phyloP scores from a whole-genome alignment of 768 basidiomycete species.

The Trametes cubensis region DNA sequence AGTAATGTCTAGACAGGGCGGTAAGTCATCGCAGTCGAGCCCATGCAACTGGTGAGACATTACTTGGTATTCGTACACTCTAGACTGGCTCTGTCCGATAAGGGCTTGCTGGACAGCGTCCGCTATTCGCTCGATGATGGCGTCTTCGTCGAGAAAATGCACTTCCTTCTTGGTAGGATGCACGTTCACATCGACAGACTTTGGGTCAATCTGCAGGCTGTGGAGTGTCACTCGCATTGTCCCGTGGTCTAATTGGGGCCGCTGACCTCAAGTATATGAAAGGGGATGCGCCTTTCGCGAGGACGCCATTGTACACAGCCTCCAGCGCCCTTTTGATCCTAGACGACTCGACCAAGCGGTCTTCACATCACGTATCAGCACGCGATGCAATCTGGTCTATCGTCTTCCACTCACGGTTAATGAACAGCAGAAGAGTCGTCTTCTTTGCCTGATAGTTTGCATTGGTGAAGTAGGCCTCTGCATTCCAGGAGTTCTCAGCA shows the following conservation, averaged over 20 bases:
- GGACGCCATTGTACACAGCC: constrained; percentile 75
- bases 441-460: constrained; percentile 91
- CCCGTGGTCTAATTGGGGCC: background rate
- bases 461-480: constrained; percentile 78
- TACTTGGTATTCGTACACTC: constrained; percentile 71
- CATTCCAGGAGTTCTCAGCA: constrained; percentile 56
- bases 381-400: background rate
- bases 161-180: constrained; percentile 98
- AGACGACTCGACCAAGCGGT: constrained; percentile 88
- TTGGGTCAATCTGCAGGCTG: constrained; percentile 83
- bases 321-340: constrained; percentile 89
- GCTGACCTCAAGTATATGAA: constrained; percentile 90
- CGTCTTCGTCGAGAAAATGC: constrained; percentile 90
- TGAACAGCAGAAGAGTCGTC: constrained; percentile 84
- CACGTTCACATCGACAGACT: constrained; percentile 93
- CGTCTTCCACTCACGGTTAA: constrained; percentile 71
- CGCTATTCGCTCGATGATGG: constrained; percentile 75
- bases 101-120: constrained; percentile 71
- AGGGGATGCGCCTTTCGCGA: constrained; percentile 88
- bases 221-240: background rate
- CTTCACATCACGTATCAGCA: constrained; percentile 43
- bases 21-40: background rate
- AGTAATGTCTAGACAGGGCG: constrained; percentile 52
- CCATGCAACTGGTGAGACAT: background rate
- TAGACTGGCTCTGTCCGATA: constrained; percentile 62